These are phyloP conservation scores for Stenocarpella maydis DNA, from an alignment of 2,329 filamentous ascomycete genomes.

Conservation along the genomic window DNA sequence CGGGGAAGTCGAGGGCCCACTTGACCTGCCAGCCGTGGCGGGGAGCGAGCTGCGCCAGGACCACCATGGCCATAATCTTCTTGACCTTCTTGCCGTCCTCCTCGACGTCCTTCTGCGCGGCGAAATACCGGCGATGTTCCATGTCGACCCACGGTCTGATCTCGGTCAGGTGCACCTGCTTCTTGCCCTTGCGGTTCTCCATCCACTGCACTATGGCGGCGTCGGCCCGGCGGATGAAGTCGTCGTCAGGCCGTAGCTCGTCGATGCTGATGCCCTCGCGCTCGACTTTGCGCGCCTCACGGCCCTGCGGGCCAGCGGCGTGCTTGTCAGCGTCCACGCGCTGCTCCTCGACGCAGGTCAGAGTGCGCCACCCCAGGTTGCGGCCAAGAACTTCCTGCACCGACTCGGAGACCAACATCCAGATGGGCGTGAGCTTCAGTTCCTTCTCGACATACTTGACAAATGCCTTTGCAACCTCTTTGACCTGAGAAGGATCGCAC, in stretches of 20 bases:
- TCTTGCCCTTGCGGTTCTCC: conserved; percentile 74
- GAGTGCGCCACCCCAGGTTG: conserved; percentile 85
- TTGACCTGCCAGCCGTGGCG: conserved; percentile 92
- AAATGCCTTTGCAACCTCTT: conserved; percentile 76
- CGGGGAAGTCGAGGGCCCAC: conserved; percentile 93
- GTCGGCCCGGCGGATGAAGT: conserved; percentile 72
- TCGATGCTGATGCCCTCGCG: conserved; percentile 84
- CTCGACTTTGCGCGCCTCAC: conserved; percentile 72
- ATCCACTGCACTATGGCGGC: conserved; percentile 82
- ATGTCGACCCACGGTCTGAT: conserved; percentile 88
- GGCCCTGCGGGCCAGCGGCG: conserved; percentile 66
- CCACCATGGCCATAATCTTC: conserved; percentile 78
- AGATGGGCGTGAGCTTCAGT: conserved; percentile 77
- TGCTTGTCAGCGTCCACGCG: conserved; percentile 81
- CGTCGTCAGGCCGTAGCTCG: conserved; percentile 71
- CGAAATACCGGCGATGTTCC: conserved; percentile 85
- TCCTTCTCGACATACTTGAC: conserved; percentile 78
- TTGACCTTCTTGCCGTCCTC: conserved; percentile 62
- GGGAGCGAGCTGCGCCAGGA: conserved; percentile 82
- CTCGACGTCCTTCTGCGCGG: conserved; percentile 77
- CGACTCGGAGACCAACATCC: conserved; percentile 84
- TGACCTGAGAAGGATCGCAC: conserved; percentile 81
- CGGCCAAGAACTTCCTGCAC: conserved; percentile 82
- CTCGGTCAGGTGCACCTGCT: conserved; percentile 88
- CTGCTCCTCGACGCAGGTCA: conserved; percentile 90